Conservation (phyloP, 2,329 filamentous ascomycete genomes). For the Paracoccidioides lutzii region DNA sequence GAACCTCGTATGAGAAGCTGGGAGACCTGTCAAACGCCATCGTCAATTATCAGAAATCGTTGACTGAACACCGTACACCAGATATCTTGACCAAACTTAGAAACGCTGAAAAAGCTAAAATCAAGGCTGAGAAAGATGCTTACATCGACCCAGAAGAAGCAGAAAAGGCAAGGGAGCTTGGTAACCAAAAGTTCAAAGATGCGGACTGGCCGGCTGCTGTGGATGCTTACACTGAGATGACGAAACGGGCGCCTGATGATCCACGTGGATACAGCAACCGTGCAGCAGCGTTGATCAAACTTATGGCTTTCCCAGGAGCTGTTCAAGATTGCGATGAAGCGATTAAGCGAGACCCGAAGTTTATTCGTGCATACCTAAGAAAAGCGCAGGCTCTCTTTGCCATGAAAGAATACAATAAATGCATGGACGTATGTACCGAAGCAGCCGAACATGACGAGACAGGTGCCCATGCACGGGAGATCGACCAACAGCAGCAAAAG, state of each 20-base stretch:
- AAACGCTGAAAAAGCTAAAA: constrained; percentile 74
- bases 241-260: constrained; percentile 85
- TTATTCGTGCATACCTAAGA: constrained; percentile 90
- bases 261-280: constrained; percentile 94
- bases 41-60: constrained; percentile 79
- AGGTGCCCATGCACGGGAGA: constrained; percentile 76
- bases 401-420: constrained; percentile 97
- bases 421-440: constrained; percentile 75
- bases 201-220: constrained; percentile 91
- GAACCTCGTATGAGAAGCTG: constrained; percentile 81
- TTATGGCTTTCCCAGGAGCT: constrained; percentile 88
- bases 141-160: constrained; percentile 88
- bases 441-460: constrained; percentile 64
- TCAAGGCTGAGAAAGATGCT: constrained; percentile 58
- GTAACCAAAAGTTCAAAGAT: constrained; percentile 95
- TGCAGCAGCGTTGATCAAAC: constrained; percentile 89
- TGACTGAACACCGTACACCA: constrained; percentile 92
- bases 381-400: constrained; percentile 92
- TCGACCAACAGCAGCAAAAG: constrained; percentile 89
- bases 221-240: constrained; percentile 90
- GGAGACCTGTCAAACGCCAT: constrained; percentile 69
- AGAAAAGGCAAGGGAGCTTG: constrained; percentile 86
- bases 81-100: constrained; percentile 90
- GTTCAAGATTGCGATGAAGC: constrained; percentile 85
- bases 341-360: constrained; percentile 79